Evolutionary conservation across 495 filamentous ascomycete genomes (phyloP), one percentile per base, ranked within the genome.

Genomic region (Pseudomonodictys pantanalensis): DNA sequence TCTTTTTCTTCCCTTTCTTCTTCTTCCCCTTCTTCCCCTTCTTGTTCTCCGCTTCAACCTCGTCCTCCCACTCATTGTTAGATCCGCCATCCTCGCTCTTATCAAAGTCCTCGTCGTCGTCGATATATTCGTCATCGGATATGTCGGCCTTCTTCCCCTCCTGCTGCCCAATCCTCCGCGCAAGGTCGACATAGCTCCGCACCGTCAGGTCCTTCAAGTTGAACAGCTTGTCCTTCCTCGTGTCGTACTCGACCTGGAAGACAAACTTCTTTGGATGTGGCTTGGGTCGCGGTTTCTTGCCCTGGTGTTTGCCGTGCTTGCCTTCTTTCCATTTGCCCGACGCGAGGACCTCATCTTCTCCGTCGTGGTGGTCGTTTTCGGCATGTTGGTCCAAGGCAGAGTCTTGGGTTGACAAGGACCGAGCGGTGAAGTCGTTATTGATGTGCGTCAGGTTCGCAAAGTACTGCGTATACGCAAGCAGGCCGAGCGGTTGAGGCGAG

Each of bases 361-460:
- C 29, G 0, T 30, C 47, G 23, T 28, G 43, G 9, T 32, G 29
- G 6, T 33, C 17, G 20, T 26, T 3, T 25, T 42, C 9, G 8
- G 6, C 2, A n/a, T 48, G 35, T 12, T 24, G 10, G 2, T 50
- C 52, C 22, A 28, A 9, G 11, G 28, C 32, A 23, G 24, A n/a
- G n/a, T n/a, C n/a, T n/a, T n/a, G n/a, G n/a, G n/a, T n/a, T n/a
- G n/a, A 25, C 20, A 29, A 2, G 4, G 26, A 28, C 17, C 10
- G 60, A 17, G 56, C 64, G 3, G 64, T 45, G 56, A 81, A 76
- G 64, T 85, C 79, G 42, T 85, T 86, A 69, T 97, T 95, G 76
- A 95, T 86, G 57, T 80, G 73, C 0, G 95, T 97, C 1, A 99
- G 76, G 73, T 99, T 99, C 41, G 92, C 91, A 71, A 80, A 96